phyloP scores from a whole-genome alignment of 768 basidiomycete genomes.

The Psilocybe sp. region DNA sequence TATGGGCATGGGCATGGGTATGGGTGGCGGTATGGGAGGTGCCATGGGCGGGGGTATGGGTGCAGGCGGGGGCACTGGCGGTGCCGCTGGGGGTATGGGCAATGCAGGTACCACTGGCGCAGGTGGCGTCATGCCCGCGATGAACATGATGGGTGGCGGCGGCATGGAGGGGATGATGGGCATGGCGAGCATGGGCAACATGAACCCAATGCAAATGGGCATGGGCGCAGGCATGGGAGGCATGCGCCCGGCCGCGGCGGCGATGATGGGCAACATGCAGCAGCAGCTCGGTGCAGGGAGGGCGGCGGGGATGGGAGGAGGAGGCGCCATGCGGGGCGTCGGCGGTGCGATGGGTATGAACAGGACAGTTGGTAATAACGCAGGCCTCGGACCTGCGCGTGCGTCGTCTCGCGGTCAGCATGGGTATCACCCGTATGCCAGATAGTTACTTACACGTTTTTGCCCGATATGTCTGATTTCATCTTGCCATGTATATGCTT shows the following conservation, averaged over 20 bases:
- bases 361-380: conserved; percentile 13
- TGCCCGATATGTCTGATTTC: no score
- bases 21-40: conserved; percentile 20
- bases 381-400: conserved; percentile 46
- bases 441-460: conserved; percentile 26
- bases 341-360: conserved; percentile 1
- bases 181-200: conserved; percentile 24
- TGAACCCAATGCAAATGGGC: conserved; percentile 19
- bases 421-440: conserved; percentile 64
- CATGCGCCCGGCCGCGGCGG: conserved; percentile 33
- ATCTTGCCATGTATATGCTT: no score
- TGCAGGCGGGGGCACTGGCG: conserved; percentile 19
- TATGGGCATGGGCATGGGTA: conserved; percentile 30
- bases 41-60: conserved; percentile 21
- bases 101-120: no score
- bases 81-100: no score
- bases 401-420: conserved; percentile 53
- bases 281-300: conserved; percentile 19
- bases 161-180: conserved; percentile 20
- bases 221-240: conserved; percentile 36
- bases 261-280: conserved; percentile 3
- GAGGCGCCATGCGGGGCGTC: background rate
- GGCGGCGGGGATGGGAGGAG: conserved; percentile 12
- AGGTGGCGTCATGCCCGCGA: conserved; percentile 23
- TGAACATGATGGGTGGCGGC: conserved; percentile 19